Base-by-base conservation (phyloP, 768 basidiomycete species). In the Rhizopogon sp. region DNA sequence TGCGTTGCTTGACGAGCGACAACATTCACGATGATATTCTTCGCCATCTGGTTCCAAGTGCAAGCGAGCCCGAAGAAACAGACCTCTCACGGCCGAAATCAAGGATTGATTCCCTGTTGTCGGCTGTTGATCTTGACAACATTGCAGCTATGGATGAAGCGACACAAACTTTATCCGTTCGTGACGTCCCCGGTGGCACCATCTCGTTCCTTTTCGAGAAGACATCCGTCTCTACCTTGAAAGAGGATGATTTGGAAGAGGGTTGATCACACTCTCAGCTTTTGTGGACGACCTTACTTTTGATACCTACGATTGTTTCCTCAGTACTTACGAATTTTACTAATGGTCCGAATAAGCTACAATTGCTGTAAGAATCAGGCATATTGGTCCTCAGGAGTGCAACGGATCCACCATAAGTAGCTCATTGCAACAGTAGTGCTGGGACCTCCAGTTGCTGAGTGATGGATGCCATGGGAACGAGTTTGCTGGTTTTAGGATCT, bases 191-290 rank as follows among this genome's bases (percentile, higher is more conserved):
- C 6, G 87, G 85, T 3, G 90, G 90, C 0, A 83, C 85, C 1
- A 68, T 92, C 16, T 86, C 87, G 7, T 91, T 88, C 64, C 61
- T 93, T 11, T 93, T 93, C 60, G 87, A 90, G 65, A 85, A 77
- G 62, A 76, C 70, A 37, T 75, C 79, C 22, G 59, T 56, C 8
- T 58, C 52, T 4, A 59, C 31, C 28, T 33, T 62, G 35, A 54
- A 63, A 60, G 56, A 59, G 55, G 39, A 55, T 50, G 35, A 53
- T 47, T 50, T 22, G 17, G 56, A 33, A 3, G 45, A 57, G 35
- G 37, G 20, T 14, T 49, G 20, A 37, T 49, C 7, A 33, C 22
- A 3, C 53, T 28, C 7, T 11, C 20, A 11, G 3, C 16, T 17
- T 17, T 20, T 22, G 9, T 22, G 46, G 31, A 13, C 6, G 9